Conservation (phyloP, 148 eudicot species). For the Vaccinium macrocarpon region DNA sequence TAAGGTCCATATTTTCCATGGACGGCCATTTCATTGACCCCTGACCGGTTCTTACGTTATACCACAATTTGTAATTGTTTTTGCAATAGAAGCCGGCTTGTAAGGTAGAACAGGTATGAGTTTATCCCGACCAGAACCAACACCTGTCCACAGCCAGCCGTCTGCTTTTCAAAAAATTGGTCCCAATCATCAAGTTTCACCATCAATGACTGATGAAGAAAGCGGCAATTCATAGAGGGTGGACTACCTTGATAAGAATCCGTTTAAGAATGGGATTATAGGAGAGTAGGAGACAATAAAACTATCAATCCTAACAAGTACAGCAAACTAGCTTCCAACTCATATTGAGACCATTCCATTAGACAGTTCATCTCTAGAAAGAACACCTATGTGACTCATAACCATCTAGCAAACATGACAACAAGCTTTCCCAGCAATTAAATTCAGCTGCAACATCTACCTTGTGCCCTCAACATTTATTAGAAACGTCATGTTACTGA, state of each 20-base stretch:
- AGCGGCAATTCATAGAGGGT: not conserved
- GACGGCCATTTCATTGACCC: not conserved
- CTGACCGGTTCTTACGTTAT: not conserved
- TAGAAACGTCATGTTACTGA: not conserved
- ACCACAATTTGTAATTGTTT: not conserved
- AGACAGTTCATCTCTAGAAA: not conserved
- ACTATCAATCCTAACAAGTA: not conserved
- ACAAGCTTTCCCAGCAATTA: not conserved
- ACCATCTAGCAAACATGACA: not conserved
- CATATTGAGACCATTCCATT: not conserved
- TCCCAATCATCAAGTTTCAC: not conserved
- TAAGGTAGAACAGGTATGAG: too few species aligned
- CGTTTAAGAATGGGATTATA: not conserved
- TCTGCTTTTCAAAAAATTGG: not conserved
- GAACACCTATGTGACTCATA: not conserved
- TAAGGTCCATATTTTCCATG: not conserved
- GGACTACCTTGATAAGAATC: not conserved
- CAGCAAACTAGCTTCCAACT: slow-evolving; percentile 8
- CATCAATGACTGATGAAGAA: not conserved
- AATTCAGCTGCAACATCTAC: not conserved
- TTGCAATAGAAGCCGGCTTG: too few species aligned
- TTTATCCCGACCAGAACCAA: too few species aligned
- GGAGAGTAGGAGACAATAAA: not conserved
- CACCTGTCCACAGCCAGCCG: too few species aligned
- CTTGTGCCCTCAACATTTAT: not conserved